These are phyloP conservation scores for Peronospora destructor DNA, from an alignment of 352 stramenopile genomes.

Conservation along the genomic window DNA sequence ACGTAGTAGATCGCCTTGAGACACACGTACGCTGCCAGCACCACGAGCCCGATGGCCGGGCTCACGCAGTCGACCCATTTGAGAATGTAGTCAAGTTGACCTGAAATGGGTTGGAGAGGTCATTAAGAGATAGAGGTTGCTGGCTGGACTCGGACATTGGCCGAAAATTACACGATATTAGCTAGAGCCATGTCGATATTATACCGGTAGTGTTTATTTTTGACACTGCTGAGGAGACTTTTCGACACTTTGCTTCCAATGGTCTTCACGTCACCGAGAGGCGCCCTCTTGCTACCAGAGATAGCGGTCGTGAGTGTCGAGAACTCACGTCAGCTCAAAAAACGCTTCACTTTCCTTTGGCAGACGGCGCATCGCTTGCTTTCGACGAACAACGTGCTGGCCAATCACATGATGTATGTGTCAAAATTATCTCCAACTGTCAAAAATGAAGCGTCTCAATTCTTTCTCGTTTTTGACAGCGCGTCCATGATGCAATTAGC, in stretches of 20 bases:
- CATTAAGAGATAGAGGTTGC: no score
- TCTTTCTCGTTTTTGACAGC: slow-evolving; percentile 21
- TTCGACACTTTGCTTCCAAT: not conserved
- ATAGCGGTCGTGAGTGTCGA: slow-evolving; percentile 29
- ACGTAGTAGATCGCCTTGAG: slow-evolving; percentile 62
- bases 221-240: no score
- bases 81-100: no score
- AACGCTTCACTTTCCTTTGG: slow-evolving; percentile 67
- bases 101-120: no score
- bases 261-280: not conserved
- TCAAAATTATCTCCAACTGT: not conserved
- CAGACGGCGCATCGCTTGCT: slow-evolving; percentile 43
- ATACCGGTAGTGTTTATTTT: no score
- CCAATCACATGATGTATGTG: slow-evolving; percentile 49
- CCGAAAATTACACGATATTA: no score
- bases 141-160: no score
- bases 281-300: slow-evolving; percentile 31
- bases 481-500: slow-evolving; percentile 48
- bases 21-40: slow-evolving; percentile 83
- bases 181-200: no score
- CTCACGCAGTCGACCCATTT: slow-evolving; percentile 18
- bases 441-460: not conserved
- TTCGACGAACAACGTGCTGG: slow-evolving; percentile 28
- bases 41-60: slow-evolving; percentile 81
- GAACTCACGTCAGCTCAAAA: slow-evolving; percentile 54